phyloP scores from a whole-genome alignment of 805 yeast genomes.

The Cyberlindnera maritima region DNA sequence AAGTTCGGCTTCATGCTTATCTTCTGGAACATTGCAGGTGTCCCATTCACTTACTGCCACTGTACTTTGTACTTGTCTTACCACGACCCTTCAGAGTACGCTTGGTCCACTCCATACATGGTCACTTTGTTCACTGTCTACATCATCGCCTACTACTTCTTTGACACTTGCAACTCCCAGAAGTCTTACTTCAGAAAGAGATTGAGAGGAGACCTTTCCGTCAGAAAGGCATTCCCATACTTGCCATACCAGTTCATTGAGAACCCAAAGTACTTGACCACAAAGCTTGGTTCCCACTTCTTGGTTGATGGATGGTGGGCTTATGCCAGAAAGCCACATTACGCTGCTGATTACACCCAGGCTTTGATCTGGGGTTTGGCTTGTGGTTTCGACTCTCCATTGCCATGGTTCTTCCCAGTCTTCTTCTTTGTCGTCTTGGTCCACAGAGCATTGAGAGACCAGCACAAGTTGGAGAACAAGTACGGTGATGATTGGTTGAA shows the following conservation, averaged over 20 bases:
- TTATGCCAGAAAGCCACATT: slow-evolving; percentile 91
- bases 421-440: slow-evolving; percentile 84
- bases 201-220: slow-evolving; percentile 72
- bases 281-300: slow-evolving; percentile 80
- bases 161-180: slow-evolving; percentile 93
- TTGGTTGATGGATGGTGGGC: slow-evolving; percentile 94
- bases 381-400: slow-evolving; percentile 83
- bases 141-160: slow-evolving; percentile 79
- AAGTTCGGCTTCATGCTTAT: slow-evolving; percentile 98
- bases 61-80: slow-evolving; percentile 79
- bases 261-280: slow-evolving; percentile 81
- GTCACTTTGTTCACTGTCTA: slow-evolving; percentile 52
- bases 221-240: slow-evolving; percentile 91
- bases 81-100: slow-evolving; percentile 82
- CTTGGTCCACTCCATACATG: slow-evolving; percentile 65
- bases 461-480: slow-evolving; percentile 76
- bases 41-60: slow-evolving; percentile 96
- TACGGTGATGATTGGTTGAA: slow-evolving; percentile 94
- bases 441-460: slow-evolving; percentile 89
- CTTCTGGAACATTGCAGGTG: slow-evolving; percentile 99
- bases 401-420: slow-evolving; percentile 95
- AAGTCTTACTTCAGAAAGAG: slow-evolving; percentile 87
- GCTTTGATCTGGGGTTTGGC: slow-evolving; percentile 87
- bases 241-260: slow-evolving; percentile 80
- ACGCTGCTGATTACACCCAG: slow-evolving; percentile 91